Evolutionary conservation across 495 filamentous ascomycete species (phyloP).

Genomic region (Penicillium pulvis): DNA sequence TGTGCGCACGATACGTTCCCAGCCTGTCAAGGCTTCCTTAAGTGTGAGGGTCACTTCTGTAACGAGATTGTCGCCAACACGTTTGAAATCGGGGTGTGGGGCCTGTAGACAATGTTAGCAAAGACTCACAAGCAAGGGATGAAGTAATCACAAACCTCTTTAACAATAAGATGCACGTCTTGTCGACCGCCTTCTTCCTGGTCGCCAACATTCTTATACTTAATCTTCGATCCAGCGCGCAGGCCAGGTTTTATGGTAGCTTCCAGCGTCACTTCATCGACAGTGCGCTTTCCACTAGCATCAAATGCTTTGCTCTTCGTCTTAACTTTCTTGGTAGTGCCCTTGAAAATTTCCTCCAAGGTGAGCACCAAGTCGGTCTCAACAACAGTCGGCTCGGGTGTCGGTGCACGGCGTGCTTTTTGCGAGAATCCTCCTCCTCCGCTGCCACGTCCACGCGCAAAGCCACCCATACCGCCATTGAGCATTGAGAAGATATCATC

Average conservation of each 20-base stretch:
- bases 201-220: conserved; percentile 93
- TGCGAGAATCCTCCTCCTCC: conserved; percentile 34
- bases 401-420: conserved; percentile 51
- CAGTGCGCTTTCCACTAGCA: conserved; percentile 74
- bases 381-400: conserved; percentile 87
- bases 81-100: conserved; percentile 77
- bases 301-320: conserved; percentile 97
- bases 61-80: conserved; percentile 83
- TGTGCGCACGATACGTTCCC: conserved; percentile 86
- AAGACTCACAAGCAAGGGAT: background rate
- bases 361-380: conserved; percentile 80
- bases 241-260: conserved; percentile 93
- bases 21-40: conserved; percentile 97
- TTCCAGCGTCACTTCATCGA: conserved; percentile 86
- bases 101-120: conserved; percentile 59
- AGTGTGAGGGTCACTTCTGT: conserved; percentile 76
- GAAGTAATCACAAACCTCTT: conserved; percentile 68
- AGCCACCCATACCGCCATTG: conserved; percentile 48
- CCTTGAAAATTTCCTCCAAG: conserved; percentile 83
- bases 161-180: conserved; percentile 90
- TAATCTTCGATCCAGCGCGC: conserved; percentile 95
- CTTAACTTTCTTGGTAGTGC: conserved; percentile 91
- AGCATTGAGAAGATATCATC: conserved; percentile 12
- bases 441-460: conserved; percentile 35
- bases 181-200: conserved; percentile 97